Conservation (phyloP, 2,329 filamentous ascomycete species). For the Talaromyces sp. region DNA sequence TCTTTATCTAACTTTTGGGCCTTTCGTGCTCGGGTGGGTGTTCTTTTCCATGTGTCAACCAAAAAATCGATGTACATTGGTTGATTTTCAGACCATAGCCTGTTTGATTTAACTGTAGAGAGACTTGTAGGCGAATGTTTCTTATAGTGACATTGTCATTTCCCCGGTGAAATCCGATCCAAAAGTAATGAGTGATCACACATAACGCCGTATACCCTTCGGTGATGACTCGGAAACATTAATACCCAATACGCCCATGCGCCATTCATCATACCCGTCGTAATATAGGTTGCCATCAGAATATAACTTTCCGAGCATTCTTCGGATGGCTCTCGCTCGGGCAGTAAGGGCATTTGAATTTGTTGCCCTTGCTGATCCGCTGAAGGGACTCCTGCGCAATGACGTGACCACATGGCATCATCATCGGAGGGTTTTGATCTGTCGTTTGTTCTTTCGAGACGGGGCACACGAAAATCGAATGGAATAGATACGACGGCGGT, state of each 20-base stretch:
- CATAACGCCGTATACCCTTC: background rate
- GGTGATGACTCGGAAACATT: conserved; percentile 10
- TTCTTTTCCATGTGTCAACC: background rate
- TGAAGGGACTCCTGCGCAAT: conserved; percentile 80
- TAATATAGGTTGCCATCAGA: conserved; percentile 43
- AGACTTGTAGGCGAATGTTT: no score
- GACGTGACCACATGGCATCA: conserved; percentile 93
- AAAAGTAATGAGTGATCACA: background rate
- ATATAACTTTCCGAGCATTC: conserved; percentile 69
- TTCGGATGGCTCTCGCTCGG: conserved; percentile 74
- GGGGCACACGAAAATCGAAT: conserved; percentile 96
- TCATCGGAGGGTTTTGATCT: conserved; percentile 89
- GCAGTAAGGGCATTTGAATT: conserved; percentile 97
- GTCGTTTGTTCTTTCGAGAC: conserved; percentile 96
- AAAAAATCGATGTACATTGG: background rate
- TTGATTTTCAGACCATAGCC: background rate
- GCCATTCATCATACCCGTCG: conserved; percentile 4
- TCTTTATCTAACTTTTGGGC: background rate
- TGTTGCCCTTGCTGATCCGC: conserved; percentile 69
- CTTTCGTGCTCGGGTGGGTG: background rate
- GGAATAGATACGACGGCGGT: conserved; percentile 67
- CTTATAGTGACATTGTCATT: background rate
- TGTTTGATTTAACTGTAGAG: no score
- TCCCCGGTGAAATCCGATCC: background rate
- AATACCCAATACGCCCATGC: conserved; percentile 10